These are phyloP conservation scores for Cryptococcus sp. DNA, from an alignment of 1,284 basidiomycete species.

Conservation along the genomic window DNA sequence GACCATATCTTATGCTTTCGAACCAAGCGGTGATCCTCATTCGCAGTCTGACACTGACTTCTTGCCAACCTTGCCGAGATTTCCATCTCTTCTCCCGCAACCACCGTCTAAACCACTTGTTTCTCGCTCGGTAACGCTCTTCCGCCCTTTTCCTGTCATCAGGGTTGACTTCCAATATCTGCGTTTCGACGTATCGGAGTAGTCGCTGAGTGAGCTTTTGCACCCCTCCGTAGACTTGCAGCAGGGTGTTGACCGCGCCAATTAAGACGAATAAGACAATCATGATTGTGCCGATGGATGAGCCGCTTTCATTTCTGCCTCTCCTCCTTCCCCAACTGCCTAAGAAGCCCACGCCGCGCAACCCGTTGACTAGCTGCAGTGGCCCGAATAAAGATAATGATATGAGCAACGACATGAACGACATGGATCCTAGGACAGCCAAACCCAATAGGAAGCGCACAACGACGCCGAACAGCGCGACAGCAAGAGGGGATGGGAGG, in stretches of 20 bases:
- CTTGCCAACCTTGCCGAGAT: slow-evolving; percentile 26
- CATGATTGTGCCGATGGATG: slow-evolving; percentile 26
- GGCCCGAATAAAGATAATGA: slow-evolving; percentile 46
- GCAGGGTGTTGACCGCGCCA: slow-evolving; percentile 39
- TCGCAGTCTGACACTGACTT: slow-evolving; percentile 19
- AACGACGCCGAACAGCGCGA: slow-evolving; percentile 15
- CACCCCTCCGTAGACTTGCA: slow-evolving; percentile 35
- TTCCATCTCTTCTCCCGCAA: slow-evolving; percentile 23
- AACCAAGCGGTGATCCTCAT: not conserved
- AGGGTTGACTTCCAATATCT: slow-evolving; percentile 46
- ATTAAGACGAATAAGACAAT: slow-evolving; percentile 41
- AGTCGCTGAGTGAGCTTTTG: slow-evolving; percentile 23
- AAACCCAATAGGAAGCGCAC: slow-evolving; percentile 47
- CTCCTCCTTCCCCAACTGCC: slow-evolving; percentile 25
- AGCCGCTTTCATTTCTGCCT: slow-evolving; percentile 9
- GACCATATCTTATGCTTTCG: not conserved
- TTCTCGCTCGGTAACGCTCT: slow-evolving; percentile 3
- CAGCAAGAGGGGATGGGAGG: slow-evolving; percentile 8
- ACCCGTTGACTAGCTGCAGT: slow-evolving; percentile 43
- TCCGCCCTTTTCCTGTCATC: slow-evolving; percentile 22
- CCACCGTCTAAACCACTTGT: slow-evolving; percentile 25
- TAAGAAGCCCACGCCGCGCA: slow-evolving; percentile 39
- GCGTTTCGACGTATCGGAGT: slow-evolving; percentile 45
- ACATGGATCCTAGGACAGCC: slow-evolving; percentile 46
- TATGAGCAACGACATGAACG: slow-evolving; percentile 45